phyloP scores from a whole-genome alignment of 805 yeast genomes.

The Ogataea allantospora region DNA sequence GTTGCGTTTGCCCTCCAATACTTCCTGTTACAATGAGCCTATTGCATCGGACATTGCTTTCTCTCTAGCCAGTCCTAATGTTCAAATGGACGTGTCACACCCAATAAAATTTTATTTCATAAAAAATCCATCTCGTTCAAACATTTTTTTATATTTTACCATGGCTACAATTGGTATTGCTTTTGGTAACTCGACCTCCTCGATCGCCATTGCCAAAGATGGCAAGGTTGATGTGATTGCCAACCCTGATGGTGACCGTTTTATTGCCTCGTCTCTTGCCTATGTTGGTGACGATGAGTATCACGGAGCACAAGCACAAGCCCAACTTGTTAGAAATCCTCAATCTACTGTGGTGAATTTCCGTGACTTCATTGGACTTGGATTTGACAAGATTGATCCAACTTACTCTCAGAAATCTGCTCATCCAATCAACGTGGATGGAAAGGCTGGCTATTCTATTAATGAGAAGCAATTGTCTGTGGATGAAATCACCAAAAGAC shows the following conservation, averaged over 20 bases:
- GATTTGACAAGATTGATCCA: constrained; percentile 67
- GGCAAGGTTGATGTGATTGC: constrained; percentile 97
- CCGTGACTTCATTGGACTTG: constrained; percentile 86
- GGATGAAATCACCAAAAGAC: constrained; percentile 80
- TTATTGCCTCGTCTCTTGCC: constrained; percentile 88
- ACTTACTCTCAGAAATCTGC: constrained; percentile 65
- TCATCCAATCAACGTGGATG: constrained; percentile 59
- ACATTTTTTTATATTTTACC: constrained; percentile 8
- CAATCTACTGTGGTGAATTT: constrained; percentile 82
- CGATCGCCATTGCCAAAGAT: constrained; percentile 87
- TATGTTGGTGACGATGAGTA: constrained; percentile 94
- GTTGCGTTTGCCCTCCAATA: constrained; percentile 15
- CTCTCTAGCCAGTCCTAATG: constrained; percentile 1
- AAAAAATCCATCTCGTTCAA: constrained; percentile 1
- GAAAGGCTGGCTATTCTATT: constrained; percentile 67
- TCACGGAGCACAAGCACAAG: constrained; percentile 95
- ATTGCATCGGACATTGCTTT: not conserved
- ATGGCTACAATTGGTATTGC: constrained; percentile 85
- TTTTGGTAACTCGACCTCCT: constrained; percentile 93
- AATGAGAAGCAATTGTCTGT: constrained; percentile 60
- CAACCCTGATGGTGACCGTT: constrained; percentile 98
- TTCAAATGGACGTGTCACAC: constrained; percentile 6
- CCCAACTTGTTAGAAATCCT: constrained; percentile 89
- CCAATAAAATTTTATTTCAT: constrained; percentile 9
- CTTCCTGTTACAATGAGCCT: constrained; percentile 13